Percentiles rank a stretch among this genome's conserved stretches.
Conservation (phyloP, 495 filamentous ascomycete species). For the Trichoderma asperelloides region DNA sequence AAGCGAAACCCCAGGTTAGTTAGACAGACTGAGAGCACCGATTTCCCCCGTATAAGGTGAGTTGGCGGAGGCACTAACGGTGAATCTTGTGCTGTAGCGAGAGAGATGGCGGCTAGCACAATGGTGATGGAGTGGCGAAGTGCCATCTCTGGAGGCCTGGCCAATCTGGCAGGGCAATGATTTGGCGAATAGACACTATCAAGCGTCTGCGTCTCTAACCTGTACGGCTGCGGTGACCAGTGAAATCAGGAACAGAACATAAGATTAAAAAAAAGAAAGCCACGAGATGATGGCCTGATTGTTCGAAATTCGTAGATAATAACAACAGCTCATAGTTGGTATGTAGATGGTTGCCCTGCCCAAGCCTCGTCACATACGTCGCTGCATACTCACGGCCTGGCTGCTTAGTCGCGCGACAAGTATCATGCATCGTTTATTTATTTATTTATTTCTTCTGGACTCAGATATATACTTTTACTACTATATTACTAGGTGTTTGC, state of each 20-base stretch:
- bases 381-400: not conserved
- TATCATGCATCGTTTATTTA: not conserved
- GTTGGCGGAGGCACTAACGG: not conserved
- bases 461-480: no score
- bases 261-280: not conserved
- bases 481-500: no score
- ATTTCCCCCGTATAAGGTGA: not conserved
- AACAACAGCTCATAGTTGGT: not conserved
- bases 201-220: no score
- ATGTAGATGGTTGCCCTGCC: not conserved
- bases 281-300: not conserved
- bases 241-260: not conserved
- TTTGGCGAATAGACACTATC: no score
- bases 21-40: not conserved
- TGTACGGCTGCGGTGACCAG: not conserved
- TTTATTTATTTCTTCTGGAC: not conserved
- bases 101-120: not conserved
- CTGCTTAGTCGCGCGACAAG: not conserved
- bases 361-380: conserved; percentile 1
- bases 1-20: not conserved
- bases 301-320: not conserved
- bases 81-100: not conserved
- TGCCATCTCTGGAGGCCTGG: not conserved
- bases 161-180: no score
- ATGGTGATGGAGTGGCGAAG: not conserved